Percentiles rank a stretch among this genome's conserved stretches.
phyloP scores from a whole-genome alignment of 148 eudicot genomes.

The Rhododendron vialii region DNA sequence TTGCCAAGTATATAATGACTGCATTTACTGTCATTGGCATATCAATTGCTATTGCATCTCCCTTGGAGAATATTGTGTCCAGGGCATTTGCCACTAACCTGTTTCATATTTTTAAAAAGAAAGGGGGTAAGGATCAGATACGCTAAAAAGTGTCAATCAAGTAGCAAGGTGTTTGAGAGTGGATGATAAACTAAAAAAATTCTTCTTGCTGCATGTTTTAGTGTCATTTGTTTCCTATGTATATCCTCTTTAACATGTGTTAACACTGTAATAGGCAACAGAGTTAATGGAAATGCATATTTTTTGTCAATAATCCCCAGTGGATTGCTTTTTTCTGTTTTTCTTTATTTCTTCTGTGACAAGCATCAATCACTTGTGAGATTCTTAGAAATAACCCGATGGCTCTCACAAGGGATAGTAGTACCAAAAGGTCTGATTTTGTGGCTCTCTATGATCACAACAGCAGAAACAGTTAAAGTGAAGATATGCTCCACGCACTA shows the following conservation, averaged over 20 bases:
- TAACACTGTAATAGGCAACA: background rate
- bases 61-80: slow-evolving; percentile 61
- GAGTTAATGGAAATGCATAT: background rate
- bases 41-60: slow-evolving; percentile 88
- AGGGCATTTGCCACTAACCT: slow-evolving; percentile 91
- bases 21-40: slow-evolving; percentile 94
- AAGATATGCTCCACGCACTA: background rate
- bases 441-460: background rate
- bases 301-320: background rate
- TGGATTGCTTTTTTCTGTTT: background rate
- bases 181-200: background rate
- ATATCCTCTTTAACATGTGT: background rate
- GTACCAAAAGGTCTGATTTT: background rate
- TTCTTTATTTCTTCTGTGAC: background rate
- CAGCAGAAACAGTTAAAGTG: background rate
- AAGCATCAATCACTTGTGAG: background rate
- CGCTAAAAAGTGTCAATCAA: background rate
- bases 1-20: slow-evolving; percentile 81
- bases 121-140: background rate
- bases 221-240: background rate
- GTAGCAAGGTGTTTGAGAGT: background rate
- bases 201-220: background rate
- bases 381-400: background rate
- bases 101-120: background rate
- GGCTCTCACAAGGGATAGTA: background rate